These are phyloP conservation scores for Phytophthora capsici DNA, from an alignment of 352 stramenopile genomes.

Conservation along the genomic window DNA sequence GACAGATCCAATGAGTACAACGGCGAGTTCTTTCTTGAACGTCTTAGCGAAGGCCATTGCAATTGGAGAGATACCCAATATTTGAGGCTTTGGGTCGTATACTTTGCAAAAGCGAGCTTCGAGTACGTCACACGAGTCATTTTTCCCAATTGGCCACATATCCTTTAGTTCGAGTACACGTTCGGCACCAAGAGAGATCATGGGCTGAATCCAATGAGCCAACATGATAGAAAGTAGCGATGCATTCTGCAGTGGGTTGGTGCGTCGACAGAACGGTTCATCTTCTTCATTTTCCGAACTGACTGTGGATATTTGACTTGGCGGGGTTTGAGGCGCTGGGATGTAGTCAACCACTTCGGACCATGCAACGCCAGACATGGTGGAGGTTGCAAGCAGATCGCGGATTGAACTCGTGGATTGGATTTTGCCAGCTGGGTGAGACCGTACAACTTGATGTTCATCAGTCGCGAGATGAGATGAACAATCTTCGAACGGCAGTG, in stretches of 20 bases:
- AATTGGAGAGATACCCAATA: constrained; percentile 19
- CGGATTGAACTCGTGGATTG: background rate
- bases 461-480: constrained; percentile 1
- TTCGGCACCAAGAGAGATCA: constrained; percentile 42
- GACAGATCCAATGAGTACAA: constrained; percentile 12
- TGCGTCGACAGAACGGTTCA: constrained; percentile 14
- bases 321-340: constrained; percentile 7
- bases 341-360: constrained; percentile 21
- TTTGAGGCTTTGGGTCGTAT: constrained; percentile 8
- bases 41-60: constrained; percentile 16
- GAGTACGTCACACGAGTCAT: constrained; percentile 27
- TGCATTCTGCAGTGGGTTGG: constrained; percentile 42
- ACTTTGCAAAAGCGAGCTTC: constrained; percentile 21
- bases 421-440: background rate
- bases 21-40: constrained; percentile 14
- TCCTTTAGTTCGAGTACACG: constrained; percentile 36
- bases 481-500: background rate
- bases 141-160: constrained; percentile 29
- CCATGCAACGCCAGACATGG: constrained; percentile 11
- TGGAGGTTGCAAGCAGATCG: background rate
- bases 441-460: constrained; percentile 1
- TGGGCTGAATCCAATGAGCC: constrained; percentile 53
- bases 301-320: constrained; percentile 10
- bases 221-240: constrained; percentile 48
- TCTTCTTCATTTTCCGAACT: constrained; percentile 5